phyloP scores from a whole-genome alignment of 2,329 filamentous ascomycete species.

The Neurospora crassa region DNA sequence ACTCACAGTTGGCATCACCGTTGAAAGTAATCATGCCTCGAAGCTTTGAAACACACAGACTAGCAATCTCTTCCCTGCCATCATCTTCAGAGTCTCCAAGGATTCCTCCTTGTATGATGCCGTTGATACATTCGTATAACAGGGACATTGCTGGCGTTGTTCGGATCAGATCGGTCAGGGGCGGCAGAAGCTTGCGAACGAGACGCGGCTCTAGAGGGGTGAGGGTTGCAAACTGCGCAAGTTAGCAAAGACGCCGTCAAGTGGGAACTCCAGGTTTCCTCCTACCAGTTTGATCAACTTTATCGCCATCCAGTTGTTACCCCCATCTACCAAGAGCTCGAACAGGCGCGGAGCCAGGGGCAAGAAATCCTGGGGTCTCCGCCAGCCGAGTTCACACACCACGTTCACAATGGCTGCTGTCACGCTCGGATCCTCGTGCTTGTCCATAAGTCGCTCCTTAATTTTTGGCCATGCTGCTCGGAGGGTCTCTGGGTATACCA shows the following conservation, averaged over 20 bases:
- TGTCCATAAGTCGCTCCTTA: slow-evolving; percentile 86
- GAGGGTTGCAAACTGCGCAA: slow-evolving; percentile 72
- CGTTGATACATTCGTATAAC: slow-evolving; percentile 95
- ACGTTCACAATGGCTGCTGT: slow-evolving; percentile 96
- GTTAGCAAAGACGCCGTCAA: slow-evolving; percentile 13
- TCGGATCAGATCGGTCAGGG: slow-evolving; percentile 83
- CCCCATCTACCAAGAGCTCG: slow-evolving; percentile 80
- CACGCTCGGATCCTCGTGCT: slow-evolving; percentile 81
- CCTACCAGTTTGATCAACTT: slow-evolving; percentile 90
- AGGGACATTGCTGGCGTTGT: slow-evolving; percentile 97
- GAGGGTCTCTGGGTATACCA: slow-evolving; percentile 94
- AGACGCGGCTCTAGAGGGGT: slow-evolving; percentile 87
- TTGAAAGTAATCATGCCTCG: slow-evolving; percentile 90
- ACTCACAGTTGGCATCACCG: slow-evolving; percentile 83
- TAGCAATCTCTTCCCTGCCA: slow-evolving; percentile 85
- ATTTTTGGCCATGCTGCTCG: slow-evolving; percentile 95
- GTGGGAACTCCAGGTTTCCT: neutral
- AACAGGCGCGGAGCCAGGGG: slow-evolving; percentile 86
- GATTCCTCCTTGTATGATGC: slow-evolving; percentile 94
- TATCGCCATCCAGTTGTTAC: slow-evolving; percentile 99
- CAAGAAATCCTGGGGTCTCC: slow-evolving; percentile 86
- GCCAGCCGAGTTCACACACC: slow-evolving; percentile 90
- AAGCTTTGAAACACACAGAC: slow-evolving; percentile 84
- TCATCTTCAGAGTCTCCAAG: slow-evolving; percentile 72
- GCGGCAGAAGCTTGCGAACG: slow-evolving; percentile 82